Evolutionary conservation across 2,329 filamentous ascomycete species (phyloP), one percentile per base, ranked within the genome.

Genomic region (Beauveria sp.): DNA sequence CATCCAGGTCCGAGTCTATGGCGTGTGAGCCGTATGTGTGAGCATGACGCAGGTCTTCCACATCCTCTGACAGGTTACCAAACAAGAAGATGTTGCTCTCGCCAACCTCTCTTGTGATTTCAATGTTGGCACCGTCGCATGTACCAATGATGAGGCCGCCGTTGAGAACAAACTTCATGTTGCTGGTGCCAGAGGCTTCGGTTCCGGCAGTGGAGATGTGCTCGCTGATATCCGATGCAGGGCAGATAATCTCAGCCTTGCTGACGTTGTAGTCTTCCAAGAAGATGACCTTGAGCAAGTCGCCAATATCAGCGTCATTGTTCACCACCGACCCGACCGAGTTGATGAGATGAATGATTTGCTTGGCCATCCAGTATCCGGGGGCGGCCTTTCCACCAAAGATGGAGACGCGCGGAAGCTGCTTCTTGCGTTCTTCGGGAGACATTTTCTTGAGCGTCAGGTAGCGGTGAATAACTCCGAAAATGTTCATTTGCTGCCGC

Each of bases 351-450:
- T 98, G 93, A 69, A 99, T 99, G 67, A 97, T 92, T 46, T 95
- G 96, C 84, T 99, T 99, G 43, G 95, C 95, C 95, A 98, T 99
- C 95, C 95, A 99, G 81, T 99, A 99, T 18, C 95, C 95, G 0
- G 95, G 95, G 2, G 95, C 95, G 28, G 95, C 95, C 78, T 99
- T 99, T 69, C 95, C 95, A 71, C 95, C 95, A 72, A 99, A 98
- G 74, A 99, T 96, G 62, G 90, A 95, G 10, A 98, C 95, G 57
- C 93, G 88, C 18, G 93, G 91, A 50, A 88, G 84, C 63, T 90
- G 82, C 78, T 95, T 95, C 82, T 96, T 93, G 67, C 87, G 86
- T 72, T 96, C 89, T 69, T 92, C 90, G 0, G 90, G 80, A 26
- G 82, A 85, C 88, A 96, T 86, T 42, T 85, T 82, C 79, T 98